phyloP scores from a whole-genome alignment of 352 stramenopile genomes.

The Phytophthora idaei region DNA sequence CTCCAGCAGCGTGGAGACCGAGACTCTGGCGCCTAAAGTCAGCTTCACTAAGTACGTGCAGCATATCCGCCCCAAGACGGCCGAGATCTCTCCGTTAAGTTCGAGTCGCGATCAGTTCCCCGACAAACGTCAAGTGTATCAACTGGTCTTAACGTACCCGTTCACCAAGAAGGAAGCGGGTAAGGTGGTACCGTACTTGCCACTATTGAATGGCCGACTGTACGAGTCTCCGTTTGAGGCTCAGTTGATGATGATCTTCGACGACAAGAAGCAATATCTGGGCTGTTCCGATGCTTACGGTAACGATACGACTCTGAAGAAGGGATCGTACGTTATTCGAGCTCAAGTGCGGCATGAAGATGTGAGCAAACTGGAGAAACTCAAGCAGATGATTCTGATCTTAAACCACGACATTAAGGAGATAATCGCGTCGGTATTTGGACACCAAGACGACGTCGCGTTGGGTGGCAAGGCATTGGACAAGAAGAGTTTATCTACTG shows the following conservation, averaged over 20 bases:
- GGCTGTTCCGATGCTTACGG: constrained; percentile 87
- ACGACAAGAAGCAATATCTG: constrained; percentile 93
- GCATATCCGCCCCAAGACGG: constrained; percentile 76
- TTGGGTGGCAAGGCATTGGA: constrained; percentile 63
- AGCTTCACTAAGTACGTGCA: constrained; percentile 87
- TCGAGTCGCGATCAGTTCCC: constrained; percentile 83
- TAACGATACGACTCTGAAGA: constrained; percentile 82
- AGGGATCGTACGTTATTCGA: constrained; percentile 80
- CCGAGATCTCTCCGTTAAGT: constrained; percentile 80
- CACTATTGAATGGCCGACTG: constrained; percentile 83
- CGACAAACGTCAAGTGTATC: constrained; percentile 88
- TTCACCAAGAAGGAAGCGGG: constrained; percentile 86
- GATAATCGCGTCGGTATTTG: constrained; percentile 61
- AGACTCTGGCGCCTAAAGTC: constrained; percentile 76
- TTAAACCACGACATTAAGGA: constrained; percentile 80
- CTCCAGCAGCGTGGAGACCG: constrained; percentile 69
- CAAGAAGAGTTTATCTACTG: constrained; percentile 47
- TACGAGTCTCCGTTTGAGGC: constrained; percentile 94
- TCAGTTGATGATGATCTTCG: constrained; percentile 94
- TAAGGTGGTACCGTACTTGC: constrained; percentile 84
- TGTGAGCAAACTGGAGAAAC: constrained; percentile 77
- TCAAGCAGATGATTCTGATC: constrained; percentile 84
- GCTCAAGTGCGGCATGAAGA: constrained; percentile 85
- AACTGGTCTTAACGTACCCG: constrained; percentile 90
- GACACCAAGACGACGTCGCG: constrained; percentile 68